Evolutionary conservation across 345 rosid genomes (phyloP), one percentile per base, ranked within the genome.

Genomic region (Citrus unshiu): DNA sequence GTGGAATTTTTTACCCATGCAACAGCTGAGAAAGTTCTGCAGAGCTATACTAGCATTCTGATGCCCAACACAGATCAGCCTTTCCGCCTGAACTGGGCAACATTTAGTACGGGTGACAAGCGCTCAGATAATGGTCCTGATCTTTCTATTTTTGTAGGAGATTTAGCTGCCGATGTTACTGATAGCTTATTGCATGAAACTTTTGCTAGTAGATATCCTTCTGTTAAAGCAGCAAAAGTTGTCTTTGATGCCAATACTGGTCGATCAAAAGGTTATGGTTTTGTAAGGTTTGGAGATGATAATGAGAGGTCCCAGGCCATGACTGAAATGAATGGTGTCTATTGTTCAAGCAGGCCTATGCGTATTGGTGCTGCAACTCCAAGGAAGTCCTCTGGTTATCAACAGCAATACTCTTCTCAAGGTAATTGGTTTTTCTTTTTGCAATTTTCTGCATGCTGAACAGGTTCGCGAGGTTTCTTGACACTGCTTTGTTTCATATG

Each of bases 31-130:
- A 91, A 96, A 84, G 93, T 93, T 83, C 85, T 94, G 67, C 95
- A 94, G 78, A 88, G 86, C 57, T 93, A 90, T 68, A 70, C 89
- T 54, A 88, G 89, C 77, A 81, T 84, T 66, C 60, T 85, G 86
- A 96, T 96, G 99, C 93, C 88, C 76, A 91, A 89, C 61, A 85
- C 91, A 1, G 98, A 96, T 2, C 98, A 90, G 81, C 94, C 93
- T n/a, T 96, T 91, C 79, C 98, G 95, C 84, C 88, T 96, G 70
- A 94, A 96, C 83, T 96, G 99, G 99, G 99, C 99, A 60, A 90
- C 97, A 80, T 96, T 96, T 84, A 91, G 94, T 84, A 84, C 88
- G 6, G 93, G 93, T 34, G 98, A 96, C 78, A 94, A 94, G 93
- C 90, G 93, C 71, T 85, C 93, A 46, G 99, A 96, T 75, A 96